These are phyloP conservation scores for Cystobasidium onofrii DNA, from an alignment of 768 basidiomycete genomes.

Conservation along the genomic window DNA sequence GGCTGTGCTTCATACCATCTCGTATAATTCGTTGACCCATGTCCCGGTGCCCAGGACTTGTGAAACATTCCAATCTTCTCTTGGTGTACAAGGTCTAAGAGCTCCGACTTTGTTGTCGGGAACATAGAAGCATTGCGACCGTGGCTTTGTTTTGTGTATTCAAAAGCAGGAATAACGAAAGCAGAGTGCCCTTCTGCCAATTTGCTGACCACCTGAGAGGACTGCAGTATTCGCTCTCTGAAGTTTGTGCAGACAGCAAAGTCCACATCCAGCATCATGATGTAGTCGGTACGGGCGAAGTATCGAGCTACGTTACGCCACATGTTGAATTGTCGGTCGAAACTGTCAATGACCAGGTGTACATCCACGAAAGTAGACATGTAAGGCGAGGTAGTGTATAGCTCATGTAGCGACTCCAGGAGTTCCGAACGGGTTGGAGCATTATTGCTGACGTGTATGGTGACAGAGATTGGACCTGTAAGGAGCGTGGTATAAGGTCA, in stretches of 20 bases:
- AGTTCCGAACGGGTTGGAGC: constrained; percentile 46
- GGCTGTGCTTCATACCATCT: constrained; percentile 57
- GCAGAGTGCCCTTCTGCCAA: constrained; percentile 59
- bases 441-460: constrained; percentile 62
- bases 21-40: constrained; percentile 70
- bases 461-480: constrained; percentile 72
- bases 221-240: constrained; percentile 53
- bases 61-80: constrained; percentile 68
- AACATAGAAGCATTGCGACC: constrained; percentile 57
- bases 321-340: constrained; percentile 74
- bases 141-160: constrained; percentile 61
- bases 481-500: not conserved
- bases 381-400: constrained; percentile 60
- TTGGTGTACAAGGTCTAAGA: constrained; percentile 56
- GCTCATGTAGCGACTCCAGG: constrained; percentile 57
- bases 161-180: constrained; percentile 77
- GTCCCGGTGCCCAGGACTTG: constrained; percentile 65
- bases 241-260: constrained; percentile 78
- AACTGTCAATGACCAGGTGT: constrained; percentile 70
- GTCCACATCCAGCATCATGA: constrained; percentile 88
- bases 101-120: constrained; percentile 59
- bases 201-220: constrained; percentile 48
- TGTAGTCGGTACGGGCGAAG: constrained; percentile 70
- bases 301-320: constrained; percentile 80
- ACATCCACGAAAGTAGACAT: constrained; percentile 70